Conservation (phyloP, 495 filamentous ascomycete species). For the Letharia columbiana region DNA sequence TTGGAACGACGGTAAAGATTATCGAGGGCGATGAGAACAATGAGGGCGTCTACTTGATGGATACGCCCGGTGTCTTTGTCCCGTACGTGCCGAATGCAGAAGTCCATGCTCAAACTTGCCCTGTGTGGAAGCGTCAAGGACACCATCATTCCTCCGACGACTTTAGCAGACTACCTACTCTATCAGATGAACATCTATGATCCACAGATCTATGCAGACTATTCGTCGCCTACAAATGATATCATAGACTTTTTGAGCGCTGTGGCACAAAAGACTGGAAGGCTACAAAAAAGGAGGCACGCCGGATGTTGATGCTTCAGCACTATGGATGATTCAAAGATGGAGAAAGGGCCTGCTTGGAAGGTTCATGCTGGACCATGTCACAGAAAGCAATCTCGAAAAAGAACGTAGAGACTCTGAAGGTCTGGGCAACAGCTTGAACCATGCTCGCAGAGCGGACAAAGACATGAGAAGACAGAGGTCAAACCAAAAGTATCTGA, state of each 20-base stretch:
- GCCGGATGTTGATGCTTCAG: conserved; percentile 62
- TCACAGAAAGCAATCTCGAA: conserved; percentile 43
- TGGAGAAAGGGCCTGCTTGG: conserved; percentile 75
- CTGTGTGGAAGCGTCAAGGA: conserved; percentile 89
- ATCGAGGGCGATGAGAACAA: conserved; percentile 42
- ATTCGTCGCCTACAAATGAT: conserved; percentile 73
- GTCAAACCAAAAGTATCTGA: conserved; percentile 8
- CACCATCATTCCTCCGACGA: conserved; percentile 63
- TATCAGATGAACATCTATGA: conserved; percentile 66
- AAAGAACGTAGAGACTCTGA: conserved; percentile 17
- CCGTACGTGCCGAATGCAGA: conserved; percentile 79
- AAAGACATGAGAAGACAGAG: conserved; percentile 32
- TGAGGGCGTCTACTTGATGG: conserved; percentile 57
- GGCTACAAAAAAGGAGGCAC: conserved; percentile 68
- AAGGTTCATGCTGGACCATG: conserved; percentile 69
- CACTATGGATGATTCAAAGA: conserved; percentile 74
- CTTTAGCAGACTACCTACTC: conserved; percentile 80
- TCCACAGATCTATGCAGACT: conserved; percentile 51
- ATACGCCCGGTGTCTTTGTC: conserved; percentile 83
- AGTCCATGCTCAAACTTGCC: conserved; percentile 87
- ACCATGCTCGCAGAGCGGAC: conserved; percentile 37
- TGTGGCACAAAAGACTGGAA: conserved; percentile 64
- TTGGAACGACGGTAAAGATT: conserved; percentile 76
- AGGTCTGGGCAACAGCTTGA: conserved; percentile 32
- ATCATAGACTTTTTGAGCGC: conserved; percentile 56